Evolutionary conservation across 306 rosid species (phyloP).

Genomic region (Dalbergia oliveri): DNA sequence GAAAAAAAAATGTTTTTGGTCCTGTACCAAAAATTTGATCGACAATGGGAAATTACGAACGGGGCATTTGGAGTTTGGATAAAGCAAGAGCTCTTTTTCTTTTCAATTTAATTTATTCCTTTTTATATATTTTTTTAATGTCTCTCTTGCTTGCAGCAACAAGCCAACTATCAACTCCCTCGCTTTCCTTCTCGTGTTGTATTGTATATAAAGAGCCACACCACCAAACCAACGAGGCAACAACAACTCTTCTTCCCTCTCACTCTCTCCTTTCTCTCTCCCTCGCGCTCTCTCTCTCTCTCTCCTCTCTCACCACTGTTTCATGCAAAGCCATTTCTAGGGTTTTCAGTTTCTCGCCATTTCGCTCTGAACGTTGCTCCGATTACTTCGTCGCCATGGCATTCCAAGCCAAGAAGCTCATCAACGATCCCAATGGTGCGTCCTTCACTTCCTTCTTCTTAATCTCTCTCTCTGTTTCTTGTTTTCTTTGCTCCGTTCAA

Average conservation of each 20-base stretch:
- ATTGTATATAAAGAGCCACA: conserved; percentile 38
- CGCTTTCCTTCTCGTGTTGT: conserved; percentile 49
- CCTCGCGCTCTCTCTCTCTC: background rate
- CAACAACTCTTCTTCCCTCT: conserved; percentile 45
- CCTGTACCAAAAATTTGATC: too few species aligned
- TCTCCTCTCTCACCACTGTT: conserved; percentile 32
- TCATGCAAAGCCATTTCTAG: conserved; percentile 65
- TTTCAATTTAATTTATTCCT: background rate
- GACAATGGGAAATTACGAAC: too few species aligned
- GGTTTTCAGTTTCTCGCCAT: conserved; percentile 51
- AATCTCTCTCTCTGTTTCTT: background rate
- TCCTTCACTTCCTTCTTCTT: conserved; percentile 31
- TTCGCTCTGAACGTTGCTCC: conserved; percentile 6
- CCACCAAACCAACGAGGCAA: conserved; percentile 49
- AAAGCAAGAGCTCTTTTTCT: background rate
- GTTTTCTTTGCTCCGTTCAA: background rate
- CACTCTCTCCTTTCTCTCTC: background rate
- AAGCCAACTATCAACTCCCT: conserved; percentile 57
- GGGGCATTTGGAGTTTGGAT: conserved; percentile 32
- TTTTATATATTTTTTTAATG: background rate
- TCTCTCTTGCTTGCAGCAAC: conserved; percentile 36
- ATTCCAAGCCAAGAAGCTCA: conserved; percentile 81
- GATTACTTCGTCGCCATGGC: conserved; percentile 61
- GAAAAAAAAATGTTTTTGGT: too few species aligned
- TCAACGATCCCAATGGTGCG: conserved; percentile 79